Evolutionary conservation across 805 yeast genomes (phyloP), one percentile per base, ranked within the genome.

Genomic region (Yarrowia sp.): DNA sequence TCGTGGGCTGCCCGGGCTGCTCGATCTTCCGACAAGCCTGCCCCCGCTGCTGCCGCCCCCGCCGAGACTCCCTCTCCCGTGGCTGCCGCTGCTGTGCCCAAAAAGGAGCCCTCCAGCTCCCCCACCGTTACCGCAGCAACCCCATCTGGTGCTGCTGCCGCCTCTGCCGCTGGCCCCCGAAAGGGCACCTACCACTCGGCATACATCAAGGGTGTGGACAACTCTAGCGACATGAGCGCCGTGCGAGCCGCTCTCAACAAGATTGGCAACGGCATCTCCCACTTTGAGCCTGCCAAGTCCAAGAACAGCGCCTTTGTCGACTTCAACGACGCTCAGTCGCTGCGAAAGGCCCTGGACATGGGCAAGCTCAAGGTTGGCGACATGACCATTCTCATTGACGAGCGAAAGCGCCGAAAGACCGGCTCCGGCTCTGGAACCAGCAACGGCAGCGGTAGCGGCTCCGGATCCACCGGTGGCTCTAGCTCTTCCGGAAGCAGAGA

Each of bases 291-390:
- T 40, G 72, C 72, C 49, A 67, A 72, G 54, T 62, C 61, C 33
- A 71, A 70, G 62, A 68, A 69, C 61, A 74, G 79, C 56, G 78
- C 76, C 12, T 77, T 74, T 68, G 78, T 76, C 9, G 80, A 77
- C 67, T 77, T 73, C 66, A 64, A 69, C 30, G 76, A 73, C 62
- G 74, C 71, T 8, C 66, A 64, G 17, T 66, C 74, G 44, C 66
- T 75, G 41, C 68, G 69, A 62, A 68, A 68, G 32, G 78, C 78
- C 7, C 67, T 74, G 46, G 70, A 67, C 40, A 70, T 70, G n/a
- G 73, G 73, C 33, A 70, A 68, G 28, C 65, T 76, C 33, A 51
- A 68, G 44, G 73, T 74, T 51, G 77, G 76, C 36, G 68, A 70
- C 43, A 66, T 69, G 54, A 63, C 66, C 11, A 73, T 75, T 22